Base-by-base conservation (phyloP, 345 rosid species). In the Erodium maritimum region DNA sequence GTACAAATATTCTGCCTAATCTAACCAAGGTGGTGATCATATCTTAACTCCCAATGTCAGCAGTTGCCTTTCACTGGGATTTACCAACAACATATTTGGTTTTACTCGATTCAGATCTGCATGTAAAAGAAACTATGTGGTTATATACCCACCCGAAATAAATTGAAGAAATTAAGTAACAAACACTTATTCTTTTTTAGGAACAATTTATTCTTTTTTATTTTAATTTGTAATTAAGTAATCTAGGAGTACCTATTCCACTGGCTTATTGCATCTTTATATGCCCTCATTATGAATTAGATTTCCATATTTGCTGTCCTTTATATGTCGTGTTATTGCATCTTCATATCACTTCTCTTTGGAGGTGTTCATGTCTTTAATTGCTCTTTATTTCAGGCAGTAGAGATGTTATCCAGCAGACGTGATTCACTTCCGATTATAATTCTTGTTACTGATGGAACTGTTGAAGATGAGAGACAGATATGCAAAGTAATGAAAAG, bases 361-460 rank as follows among this genome's bases (percentile, higher is more conserved):
- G 48, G 17, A 42, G 48, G 48, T 42, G 12, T 42, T 42, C 48
- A 42, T 42, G 14, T 42, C 48, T 42, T 42, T 42, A 42, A 14
- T 42, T 42, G 14, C 17, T 42, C 61, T 64, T 71, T 65, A 57
- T 82, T 73, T 58, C 81, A 93, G 99, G 99, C 99, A 56, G 78
- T 82, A 53, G 95, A 89, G 69, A 83, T 93, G 90, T 75, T 89
- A 24, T 75, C 85, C 23, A 73, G 77, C 56, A 63, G 76, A 59
- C 65, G 33, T 42, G 87, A 77, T 67, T 78, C 94, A 45, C 53
- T 85, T 61, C 99, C 99, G 60, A 64, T 81, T 68, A 72, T 93
- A 70, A 82, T 93, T 68, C 86, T 93, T 66, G 67, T 93, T 61
- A 89, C 95, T 23, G 97, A 93, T 78, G 99, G 99, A 59, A 68